phyloP scores from a whole-genome alignment of 768 basidiomycete species.

The Boletus barrowsii region DNA sequence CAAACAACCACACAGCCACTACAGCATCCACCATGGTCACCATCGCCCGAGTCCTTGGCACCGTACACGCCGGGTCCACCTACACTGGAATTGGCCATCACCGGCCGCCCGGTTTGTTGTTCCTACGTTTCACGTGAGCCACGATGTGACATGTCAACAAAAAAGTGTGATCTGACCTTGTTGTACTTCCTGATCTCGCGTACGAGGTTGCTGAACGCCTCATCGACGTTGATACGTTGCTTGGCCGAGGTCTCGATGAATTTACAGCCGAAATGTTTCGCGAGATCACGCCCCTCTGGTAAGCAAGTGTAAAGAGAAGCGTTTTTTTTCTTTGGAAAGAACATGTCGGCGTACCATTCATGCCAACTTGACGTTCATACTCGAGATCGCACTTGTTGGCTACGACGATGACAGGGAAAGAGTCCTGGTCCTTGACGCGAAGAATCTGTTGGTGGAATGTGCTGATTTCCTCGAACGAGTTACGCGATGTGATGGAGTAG shows the following conservation, averaged over 20 bases:
- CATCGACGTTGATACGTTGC: slow-evolving; percentile 94
- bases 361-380: slow-evolving; percentile 93
- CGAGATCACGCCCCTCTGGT: slow-evolving; percentile 94
- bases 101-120: slow-evolving; percentile 74
- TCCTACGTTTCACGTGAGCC: slow-evolving; percentile 43
- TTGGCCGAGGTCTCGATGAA: slow-evolving; percentile 97
- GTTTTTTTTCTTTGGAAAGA: not conserved
- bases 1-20: slow-evolving; percentile 61
- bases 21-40: slow-evolving; percentile 62
- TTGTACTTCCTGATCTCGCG: slow-evolving; percentile 93
- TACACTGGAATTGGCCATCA: slow-evolving; percentile 43
- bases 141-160: not conserved
- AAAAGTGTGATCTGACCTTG: slow-evolving; percentile 52
- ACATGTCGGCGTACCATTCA: slow-evolving; percentile 63
- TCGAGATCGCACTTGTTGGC: slow-evolving; percentile 99
- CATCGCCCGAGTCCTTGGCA: slow-evolving; percentile 45
- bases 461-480: slow-evolving; percentile 96
- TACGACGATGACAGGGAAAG: slow-evolving; percentile 92
- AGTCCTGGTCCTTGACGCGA: slow-evolving; percentile 94
- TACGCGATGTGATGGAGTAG: slow-evolving; percentile 96
- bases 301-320: not conserved
- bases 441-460: slow-evolving; percentile 96
- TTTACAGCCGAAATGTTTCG: slow-evolving; percentile 90
- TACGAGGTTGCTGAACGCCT: slow-evolving; percentile 91
- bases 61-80: slow-evolving; percentile 49